Evolutionary conservation across 805 yeast genomes (phyloP).

Genomic region (Kluyveromyces wickerhamii): DNA sequence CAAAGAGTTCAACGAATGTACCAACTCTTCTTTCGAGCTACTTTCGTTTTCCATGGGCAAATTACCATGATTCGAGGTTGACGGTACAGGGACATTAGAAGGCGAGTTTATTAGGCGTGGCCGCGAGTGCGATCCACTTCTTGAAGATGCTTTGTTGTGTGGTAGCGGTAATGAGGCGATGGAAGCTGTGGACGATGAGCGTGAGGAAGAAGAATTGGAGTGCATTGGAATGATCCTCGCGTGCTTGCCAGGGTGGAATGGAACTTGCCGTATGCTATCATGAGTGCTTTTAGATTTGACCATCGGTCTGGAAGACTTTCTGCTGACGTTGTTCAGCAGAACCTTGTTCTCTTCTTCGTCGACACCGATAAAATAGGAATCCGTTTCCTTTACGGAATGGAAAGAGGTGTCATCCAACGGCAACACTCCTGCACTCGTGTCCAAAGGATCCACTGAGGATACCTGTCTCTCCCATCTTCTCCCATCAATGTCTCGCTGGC

Average conservation of each 20-base stretch:
- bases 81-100: too few species aligned
- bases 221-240: conserved; percentile 29
- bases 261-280: conserved; percentile 23
- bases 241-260: conserved; percentile 30
- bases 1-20: neutral
- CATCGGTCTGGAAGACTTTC: conserved; percentile 15
- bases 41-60: too few species aligned
- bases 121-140: too few species aligned
- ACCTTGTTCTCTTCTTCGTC: conserved; percentile 21
- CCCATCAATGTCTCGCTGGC: neutral
- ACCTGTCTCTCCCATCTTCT: neutral
- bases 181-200: conserved; percentile 6
- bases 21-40: neutral
- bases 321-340: conserved; percentile 26
- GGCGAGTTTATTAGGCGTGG: too few species aligned
- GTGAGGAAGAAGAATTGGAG: conserved; percentile 6
- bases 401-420: too few species aligned
- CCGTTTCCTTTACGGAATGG: neutral
- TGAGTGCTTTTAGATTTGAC: conserved; percentile 15
- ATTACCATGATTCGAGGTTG: too few species aligned
- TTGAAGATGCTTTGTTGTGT: too few species aligned
- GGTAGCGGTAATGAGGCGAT: conserved; percentile 6
- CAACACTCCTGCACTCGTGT: too few species aligned
- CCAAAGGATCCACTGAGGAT: neutral
- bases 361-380: neutral